Evolutionary conservation across 1,284 basidiomycete species (phyloP).

Genomic region (Amylostereum areolatum): DNA sequence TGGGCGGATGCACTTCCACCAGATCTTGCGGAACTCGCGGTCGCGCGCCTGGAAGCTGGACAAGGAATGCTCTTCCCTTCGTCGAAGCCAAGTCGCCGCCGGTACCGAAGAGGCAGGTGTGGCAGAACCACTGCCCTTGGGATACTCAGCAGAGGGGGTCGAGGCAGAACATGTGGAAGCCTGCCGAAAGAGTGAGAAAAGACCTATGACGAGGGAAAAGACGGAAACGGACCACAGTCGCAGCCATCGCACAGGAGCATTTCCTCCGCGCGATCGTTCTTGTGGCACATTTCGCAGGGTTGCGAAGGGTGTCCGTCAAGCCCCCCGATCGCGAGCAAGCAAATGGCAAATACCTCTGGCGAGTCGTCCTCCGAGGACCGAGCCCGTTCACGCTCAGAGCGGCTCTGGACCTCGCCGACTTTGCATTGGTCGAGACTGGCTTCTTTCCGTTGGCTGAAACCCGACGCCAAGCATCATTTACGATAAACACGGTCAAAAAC

Average conservation of each 20-base stretch:
- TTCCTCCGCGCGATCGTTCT: conserved; percentile 81
- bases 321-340: background rate
- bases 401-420: conserved; percentile 2
- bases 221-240: conserved; percentile 71
- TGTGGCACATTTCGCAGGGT: conserved; percentile 89
- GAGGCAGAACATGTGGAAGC: conserved; percentile 96
- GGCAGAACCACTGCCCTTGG: conserved; percentile 95
- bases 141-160: conserved; percentile 83
- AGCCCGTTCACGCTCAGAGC: background rate
- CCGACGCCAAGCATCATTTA: conserved; percentile 2
- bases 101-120: conserved; percentile 86
- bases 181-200: conserved; percentile 32
- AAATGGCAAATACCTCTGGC: conserved; percentile 8
- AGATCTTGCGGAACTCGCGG: conserved; percentile 79
- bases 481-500: background rate
- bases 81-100: conserved; percentile 99
- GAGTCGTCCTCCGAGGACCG: conserved; percentile 10
- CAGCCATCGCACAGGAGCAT: conserved; percentile 98
- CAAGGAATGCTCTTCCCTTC: conserved; percentile 96
- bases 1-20: conserved; percentile 77
- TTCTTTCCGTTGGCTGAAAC: conserved; percentile 7
- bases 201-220: conserved; percentile 10
- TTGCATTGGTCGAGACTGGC: conserved; percentile 6
- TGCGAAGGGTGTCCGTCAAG: conserved; percentile 25
- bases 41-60: conserved; percentile 92